These are phyloP conservation scores for Fusarium equiseti DNA, from an alignment of 2,329 filamentous ascomycete genomes.

Conservation along the genomic window DNA sequence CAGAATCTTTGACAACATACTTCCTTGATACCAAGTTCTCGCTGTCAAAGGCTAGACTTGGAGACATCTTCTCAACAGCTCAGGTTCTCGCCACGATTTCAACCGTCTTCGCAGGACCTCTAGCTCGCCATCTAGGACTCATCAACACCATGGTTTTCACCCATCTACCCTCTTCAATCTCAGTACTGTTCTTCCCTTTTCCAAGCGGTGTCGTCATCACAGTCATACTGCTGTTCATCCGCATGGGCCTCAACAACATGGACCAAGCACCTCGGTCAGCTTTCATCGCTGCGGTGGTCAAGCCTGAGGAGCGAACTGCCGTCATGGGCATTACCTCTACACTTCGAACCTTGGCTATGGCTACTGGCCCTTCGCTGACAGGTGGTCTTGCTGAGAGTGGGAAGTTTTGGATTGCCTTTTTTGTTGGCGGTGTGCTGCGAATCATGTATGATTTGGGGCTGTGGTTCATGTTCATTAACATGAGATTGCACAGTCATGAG, in stretches of 20 bases:
- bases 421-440: constrained; percentile 65
- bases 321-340: constrained; percentile 77
- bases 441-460: constrained; percentile 70
- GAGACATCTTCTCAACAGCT: constrained; percentile 67
- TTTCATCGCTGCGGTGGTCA: constrained; percentile 75
- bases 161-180: constrained; percentile 71
- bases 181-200: constrained; percentile 70
- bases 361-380: constrained; percentile 65
- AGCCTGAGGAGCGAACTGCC: constrained; percentile 73
- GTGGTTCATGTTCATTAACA: constrained; percentile 70
- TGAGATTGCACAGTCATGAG: constrained; percentile 64
- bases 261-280: constrained; percentile 75
- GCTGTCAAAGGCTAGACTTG: constrained; percentile 67
- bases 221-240: constrained; percentile 67
- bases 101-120: constrained; percentile 68
- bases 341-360: constrained; percentile 70
- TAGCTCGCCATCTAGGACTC: constrained; percentile 69
- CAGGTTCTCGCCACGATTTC: constrained; percentile 67
- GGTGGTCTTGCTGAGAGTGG: constrained; percentile 65
- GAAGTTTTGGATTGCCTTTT: constrained; percentile 72
- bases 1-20: constrained; percentile 68
- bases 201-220: constrained; percentile 64
- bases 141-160: constrained; percentile 75
- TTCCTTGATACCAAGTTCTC: constrained; percentile 69
- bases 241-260: constrained; percentile 75